Evolutionary conservation across 1,284 basidiomycete genomes (phyloP), one percentile per base, ranked within the genome.

Genomic region (Moesziomyces sp.): DNA sequence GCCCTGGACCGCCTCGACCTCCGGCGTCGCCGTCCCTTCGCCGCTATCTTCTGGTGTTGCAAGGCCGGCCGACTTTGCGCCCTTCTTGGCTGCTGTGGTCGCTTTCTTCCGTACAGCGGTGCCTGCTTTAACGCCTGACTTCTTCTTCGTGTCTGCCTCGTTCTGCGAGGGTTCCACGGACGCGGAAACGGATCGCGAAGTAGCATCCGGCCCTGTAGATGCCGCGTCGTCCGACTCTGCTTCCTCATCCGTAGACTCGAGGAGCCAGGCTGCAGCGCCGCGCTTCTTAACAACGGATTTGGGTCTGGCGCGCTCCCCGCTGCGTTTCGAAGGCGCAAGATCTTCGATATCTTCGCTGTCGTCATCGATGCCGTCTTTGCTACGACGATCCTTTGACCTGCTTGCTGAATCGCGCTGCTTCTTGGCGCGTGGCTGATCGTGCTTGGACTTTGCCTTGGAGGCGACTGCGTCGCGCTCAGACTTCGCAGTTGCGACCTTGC

Each of bases 161-260:
- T 26, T 35, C 11, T 58, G 52, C 10, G 23, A 6, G 19, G 66
- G 66, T 26, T 68, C 65, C 5, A 61, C 65, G 9, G 65, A 68
- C 9, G 65, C 55, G 42, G 65, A 68, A 1, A 68, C 51, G 11
- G 65, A 68, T 18, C 59, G 35, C 1, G 66, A 69, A 13, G 46
- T 46, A 18, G 35, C 46, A 13, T 69, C 66, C 28, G 9, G 43
- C 40, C 51, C 46, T 23, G 57, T 59, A 0, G 56, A 19, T 6
- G 52, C 49, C 33, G 44, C 56, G 19, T 69, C 60, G 46, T 69
- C 66, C 42, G 59, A 49, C 3, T 59, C 60, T 23, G 45, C 46
- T 40, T 62, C 69, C 18, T 68, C 61, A 23, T 61, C 65, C n/a
- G 46, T 42, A 18, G 56, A 52, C 16, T 58, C 59, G 18, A 55